A percentile compares a stretch with the other conserved stretches of the same genome.
These are phyloP conservation scores for Lodderomyces elongisporus DNA, from an alignment of 1,139 yeast species.

Conservation along the genomic window DNA sequence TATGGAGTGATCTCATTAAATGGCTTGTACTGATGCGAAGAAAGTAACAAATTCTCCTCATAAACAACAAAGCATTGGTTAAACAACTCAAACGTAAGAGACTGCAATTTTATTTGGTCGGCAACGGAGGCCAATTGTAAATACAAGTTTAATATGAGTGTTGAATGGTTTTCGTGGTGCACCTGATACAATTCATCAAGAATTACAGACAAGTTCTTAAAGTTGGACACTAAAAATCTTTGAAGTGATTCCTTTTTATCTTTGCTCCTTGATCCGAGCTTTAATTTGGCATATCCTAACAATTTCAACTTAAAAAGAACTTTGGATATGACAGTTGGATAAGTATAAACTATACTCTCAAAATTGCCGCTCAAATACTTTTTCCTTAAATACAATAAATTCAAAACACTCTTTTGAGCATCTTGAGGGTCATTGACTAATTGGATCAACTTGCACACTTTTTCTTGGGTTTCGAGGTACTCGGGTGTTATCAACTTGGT, in stretches of 20 bases:
- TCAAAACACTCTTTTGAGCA: constrained; percentile 42
- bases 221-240: constrained; percentile 43
- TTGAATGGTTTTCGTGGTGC: constrained; percentile 45
- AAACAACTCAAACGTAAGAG: constrained; percentile 79
- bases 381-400: constrained; percentile 54
- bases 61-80: constrained; percentile 84
- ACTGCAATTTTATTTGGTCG: constrained; percentile 57
- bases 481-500: constrained; percentile 31
- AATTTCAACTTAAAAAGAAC: constrained; percentile 58
- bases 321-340: constrained; percentile 66
- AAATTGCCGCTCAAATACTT: constrained; percentile 52
- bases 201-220: constrained; percentile 70
- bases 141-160: constrained; percentile 46
- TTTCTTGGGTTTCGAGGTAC: constrained; percentile 56
- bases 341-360: constrained; percentile 56
- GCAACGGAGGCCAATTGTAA: constrained; percentile 62
- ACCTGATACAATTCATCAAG: constrained; percentile 61
- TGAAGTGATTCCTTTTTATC: constrained; percentile 12
- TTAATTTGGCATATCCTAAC: constrained; percentile 27
- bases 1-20: constrained; percentile 25
- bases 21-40: constrained; percentile 15
- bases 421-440: constrained; percentile 43
- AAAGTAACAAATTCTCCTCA: constrained; percentile 59
- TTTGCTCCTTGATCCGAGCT: not conserved
- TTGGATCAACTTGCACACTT: constrained; percentile 66